Conservation (phyloP, 169 alveolate species). For the Plasmodium vivax region DNA sequence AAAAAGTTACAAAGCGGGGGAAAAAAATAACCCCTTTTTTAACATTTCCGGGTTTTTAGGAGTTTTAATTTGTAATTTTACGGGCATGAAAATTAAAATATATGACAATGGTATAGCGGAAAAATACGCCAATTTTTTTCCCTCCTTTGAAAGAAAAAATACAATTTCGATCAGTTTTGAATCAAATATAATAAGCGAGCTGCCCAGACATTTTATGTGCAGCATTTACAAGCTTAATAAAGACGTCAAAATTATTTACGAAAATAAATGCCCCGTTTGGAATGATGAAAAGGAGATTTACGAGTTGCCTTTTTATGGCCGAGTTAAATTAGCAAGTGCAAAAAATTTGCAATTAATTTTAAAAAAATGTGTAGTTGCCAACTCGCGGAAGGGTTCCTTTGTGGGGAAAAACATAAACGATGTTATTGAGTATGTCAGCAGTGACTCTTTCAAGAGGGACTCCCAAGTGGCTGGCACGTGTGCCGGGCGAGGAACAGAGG, state of each 20-base stretch:
- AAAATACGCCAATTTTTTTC: constrained; percentile 67
- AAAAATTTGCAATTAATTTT: constrained; percentile 81
- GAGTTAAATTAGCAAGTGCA: constrained; percentile 82
- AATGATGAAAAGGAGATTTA: constrained; percentile 80
- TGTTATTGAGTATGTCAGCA: constrained; percentile 61
- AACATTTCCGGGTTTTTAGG: constrained; percentile 72
- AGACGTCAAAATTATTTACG: constrained; percentile 55
- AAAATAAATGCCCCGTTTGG: constrained; percentile 77
- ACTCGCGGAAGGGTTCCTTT: constrained; percentile 14
- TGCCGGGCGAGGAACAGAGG: not conserved
- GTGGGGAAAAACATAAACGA: constrained; percentile 52
- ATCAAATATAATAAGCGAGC: constrained; percentile 70
- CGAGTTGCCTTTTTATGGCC: constrained; percentile 81
- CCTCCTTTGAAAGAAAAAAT: constrained; percentile 64
- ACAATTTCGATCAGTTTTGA: constrained; percentile 52
- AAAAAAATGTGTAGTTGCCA: constrained; percentile 62
- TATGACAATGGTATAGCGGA: constrained; percentile 70
- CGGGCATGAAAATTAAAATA: constrained; percentile 74
- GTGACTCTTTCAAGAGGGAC: not conserved
- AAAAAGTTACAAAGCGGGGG: constrained; percentile 21
- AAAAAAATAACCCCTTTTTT: constrained; percentile 1
- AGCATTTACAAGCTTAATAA: constrained; percentile 63
- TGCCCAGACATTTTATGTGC: constrained; percentile 73
- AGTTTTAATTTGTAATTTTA: constrained; percentile 61
- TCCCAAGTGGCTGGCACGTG: not conserved